Evolutionary conservation across 1,284 basidiomycete genomes (phyloP).

Genomic region (Pseudozyma tsukubaensis): DNA sequence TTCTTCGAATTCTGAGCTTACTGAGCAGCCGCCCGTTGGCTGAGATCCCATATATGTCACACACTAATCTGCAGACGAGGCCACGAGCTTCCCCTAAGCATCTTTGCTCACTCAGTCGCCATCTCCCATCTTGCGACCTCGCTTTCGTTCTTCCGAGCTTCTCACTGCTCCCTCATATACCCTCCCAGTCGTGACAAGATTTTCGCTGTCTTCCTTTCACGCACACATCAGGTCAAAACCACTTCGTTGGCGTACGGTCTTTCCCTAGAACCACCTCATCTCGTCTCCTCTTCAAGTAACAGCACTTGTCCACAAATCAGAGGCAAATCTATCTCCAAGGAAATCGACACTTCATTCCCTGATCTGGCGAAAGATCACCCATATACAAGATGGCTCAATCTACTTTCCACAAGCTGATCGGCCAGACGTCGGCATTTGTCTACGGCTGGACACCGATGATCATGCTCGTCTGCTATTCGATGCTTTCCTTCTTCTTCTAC

Average conservation of each 20-base stretch:
- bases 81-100: background rate
- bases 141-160: no score
- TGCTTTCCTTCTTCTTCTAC: constrained; percentile 55
- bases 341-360: background rate
- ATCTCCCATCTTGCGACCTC: background rate
- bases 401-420: constrained; percentile 10
- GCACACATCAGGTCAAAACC: no score
- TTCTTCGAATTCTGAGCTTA: background rate
- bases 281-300: no score
- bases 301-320: no score
- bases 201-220: no score
- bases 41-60: constrained; percentile 9
- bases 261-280: no score
- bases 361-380: background rate
- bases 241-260: no score
- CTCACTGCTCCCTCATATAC: no score
- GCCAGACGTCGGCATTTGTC: constrained; percentile 39
- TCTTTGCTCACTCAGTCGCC: background rate
- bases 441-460: constrained; percentile 60
- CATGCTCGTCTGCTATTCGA: constrained; percentile 50
- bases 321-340: no score
- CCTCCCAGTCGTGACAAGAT: no score
- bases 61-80: background rate
- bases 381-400: constrained; percentile 27
- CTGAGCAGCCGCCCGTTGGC: background rate